Percentiles rank a stretch among this genome's conserved stretches.
Conservation (phyloP, 306 rosid species). For the Castanopsis chinensis region DNA sequence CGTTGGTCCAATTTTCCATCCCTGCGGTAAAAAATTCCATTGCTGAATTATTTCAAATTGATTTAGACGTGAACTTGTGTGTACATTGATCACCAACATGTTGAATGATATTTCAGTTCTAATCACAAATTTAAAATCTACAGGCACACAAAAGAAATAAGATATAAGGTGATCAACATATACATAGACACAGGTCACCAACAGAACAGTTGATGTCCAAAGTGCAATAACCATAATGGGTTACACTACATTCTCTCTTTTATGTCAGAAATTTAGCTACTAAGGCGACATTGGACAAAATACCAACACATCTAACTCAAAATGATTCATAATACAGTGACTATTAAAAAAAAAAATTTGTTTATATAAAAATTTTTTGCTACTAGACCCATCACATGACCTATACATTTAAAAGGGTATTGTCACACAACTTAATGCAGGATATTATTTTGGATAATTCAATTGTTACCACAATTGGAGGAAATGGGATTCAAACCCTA, state of each 20-base stretch:
- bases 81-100: neutral
- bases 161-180: neutral
- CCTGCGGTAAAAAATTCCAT: conserved; percentile 44
- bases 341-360: neutral
- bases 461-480: too few species aligned
- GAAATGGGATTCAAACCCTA: too few species aligned
- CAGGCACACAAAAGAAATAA: neutral
- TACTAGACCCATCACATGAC: neutral
- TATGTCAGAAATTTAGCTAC: neutral
- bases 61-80: neutral
- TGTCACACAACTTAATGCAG: neutral
- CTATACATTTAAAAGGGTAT: neutral
- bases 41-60: conserved; percentile 13
- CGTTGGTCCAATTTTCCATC: conserved; percentile 83
- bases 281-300: too few species aligned
- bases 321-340: neutral
- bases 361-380: neutral
- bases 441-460: too few species aligned
- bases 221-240: neutral
- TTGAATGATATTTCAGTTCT: neutral
- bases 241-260: neutral
- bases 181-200: neutral
- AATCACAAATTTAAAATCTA: neutral
- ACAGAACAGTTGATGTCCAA: neutral
- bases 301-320: neutral